Conservation (phyloP, 2,329 filamentous ascomycete species). For the Fusarium agapanthi region DNA sequence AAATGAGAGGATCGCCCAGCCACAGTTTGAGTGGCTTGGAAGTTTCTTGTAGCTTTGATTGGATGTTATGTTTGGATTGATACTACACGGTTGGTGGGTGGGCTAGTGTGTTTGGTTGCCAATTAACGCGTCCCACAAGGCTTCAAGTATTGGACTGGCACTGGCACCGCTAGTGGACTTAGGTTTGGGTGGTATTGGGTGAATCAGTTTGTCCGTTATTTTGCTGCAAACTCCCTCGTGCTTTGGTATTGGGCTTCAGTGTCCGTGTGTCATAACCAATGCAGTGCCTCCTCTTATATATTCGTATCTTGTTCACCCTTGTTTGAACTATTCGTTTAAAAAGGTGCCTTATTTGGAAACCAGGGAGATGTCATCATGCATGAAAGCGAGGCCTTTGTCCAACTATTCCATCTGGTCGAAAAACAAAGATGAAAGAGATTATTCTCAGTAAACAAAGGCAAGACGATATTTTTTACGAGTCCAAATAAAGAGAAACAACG, state of each 20-base stretch:
- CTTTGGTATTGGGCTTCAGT: neutral
- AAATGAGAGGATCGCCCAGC: slow-evolving; percentile 30
- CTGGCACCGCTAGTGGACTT: neutral
- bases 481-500: neutral
- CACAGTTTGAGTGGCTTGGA: slow-evolving; percentile 33
- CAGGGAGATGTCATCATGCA: slow-evolving; percentile 27
- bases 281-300: neutral
- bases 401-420: neutral
- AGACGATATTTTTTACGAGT: neutral
- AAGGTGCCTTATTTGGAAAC: neutral
- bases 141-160: neutral
- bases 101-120: neutral
- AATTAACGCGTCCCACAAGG: slow-evolving; percentile 34
- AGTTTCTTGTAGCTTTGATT: slow-evolving; percentile 15
- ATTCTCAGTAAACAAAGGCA: neutral
- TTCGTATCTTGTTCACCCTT: neutral
- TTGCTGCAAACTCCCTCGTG: neutral
- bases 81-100: slow-evolving; percentile 29
- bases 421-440: neutral
- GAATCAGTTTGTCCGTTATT: slow-evolving; percentile 2
- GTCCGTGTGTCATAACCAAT: neutral
- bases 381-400: slow-evolving; percentile 21
- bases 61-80: slow-evolving; percentile 15
- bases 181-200: neutral
- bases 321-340: neutral